Evolutionary conservation across 2,329 filamentous ascomycete genomes (phyloP).

Genomic region (Aspergillus piperis): DNA sequence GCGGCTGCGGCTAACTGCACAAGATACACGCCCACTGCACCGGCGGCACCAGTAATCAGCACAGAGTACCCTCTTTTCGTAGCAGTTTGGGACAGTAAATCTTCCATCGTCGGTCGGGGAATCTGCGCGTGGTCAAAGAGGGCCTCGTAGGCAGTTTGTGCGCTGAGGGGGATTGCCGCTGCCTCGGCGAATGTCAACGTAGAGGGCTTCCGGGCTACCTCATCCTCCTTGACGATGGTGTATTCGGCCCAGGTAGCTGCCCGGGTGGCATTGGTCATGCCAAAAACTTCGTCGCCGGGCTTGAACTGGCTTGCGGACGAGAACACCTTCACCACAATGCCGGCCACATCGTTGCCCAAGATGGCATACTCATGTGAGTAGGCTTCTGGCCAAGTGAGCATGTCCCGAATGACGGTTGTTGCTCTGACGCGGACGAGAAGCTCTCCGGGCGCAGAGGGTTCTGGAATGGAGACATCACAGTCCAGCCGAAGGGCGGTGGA

Average conservation of each 20-base stretch:
- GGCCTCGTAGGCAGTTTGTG: slow-evolving; percentile 35
- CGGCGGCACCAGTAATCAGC: slow-evolving; percentile 40
- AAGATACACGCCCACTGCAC: slow-evolving; percentile 40
- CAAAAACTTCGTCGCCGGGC: slow-evolving; percentile 31
- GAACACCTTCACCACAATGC: too few species aligned
- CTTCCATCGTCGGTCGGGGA: background rate
- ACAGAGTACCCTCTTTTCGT: slow-evolving; percentile 15
- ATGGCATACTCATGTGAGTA: too few species aligned
- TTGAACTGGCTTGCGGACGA: too few species aligned
- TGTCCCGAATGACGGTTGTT: too few species aligned
- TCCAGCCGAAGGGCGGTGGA: too few species aligned
- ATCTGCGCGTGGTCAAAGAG: slow-evolving; percentile 29
- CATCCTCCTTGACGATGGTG: slow-evolving; percentile 18
- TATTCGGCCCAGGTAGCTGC: slow-evolving; percentile 33
- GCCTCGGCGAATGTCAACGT: slow-evolving; percentile 24
- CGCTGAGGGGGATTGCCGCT: slow-evolving; percentile 32
- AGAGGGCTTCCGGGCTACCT: slow-evolving; percentile 26
- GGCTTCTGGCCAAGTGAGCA: too few species aligned
- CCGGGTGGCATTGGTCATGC: slow-evolving; percentile 26
- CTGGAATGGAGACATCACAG: too few species aligned
- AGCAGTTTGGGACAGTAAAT: rapidly evolving
- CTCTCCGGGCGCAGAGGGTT: too few species aligned
- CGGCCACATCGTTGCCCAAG: too few species aligned
- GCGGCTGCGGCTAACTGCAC: slow-evolving; percentile 41
- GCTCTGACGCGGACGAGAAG: too few species aligned